These are phyloP conservation scores for Trypanosoma conorhini DNA, from an alignment of 208 protist species.

Conservation along the genomic window DNA sequence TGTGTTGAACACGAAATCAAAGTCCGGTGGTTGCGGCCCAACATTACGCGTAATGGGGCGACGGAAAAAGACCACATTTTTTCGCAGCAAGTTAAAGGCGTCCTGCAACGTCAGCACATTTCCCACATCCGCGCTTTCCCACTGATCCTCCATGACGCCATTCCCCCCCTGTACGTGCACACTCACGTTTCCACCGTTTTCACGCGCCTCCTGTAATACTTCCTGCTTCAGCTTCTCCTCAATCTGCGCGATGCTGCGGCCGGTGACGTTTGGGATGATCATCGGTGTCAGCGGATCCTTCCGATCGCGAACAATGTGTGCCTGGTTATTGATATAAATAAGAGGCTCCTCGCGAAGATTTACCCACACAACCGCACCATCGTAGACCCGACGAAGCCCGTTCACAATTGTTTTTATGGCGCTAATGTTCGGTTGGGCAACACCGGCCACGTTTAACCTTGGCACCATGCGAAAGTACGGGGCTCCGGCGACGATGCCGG, in stretches of 20 bases:
- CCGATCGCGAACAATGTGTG: slow-evolving; percentile 85
- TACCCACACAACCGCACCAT: slow-evolving; percentile 77
- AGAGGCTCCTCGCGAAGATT: slow-evolving; percentile 89
- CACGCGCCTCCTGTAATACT: slow-evolving; percentile 77
- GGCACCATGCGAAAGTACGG: slow-evolving; percentile 89
- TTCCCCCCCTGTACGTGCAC: slow-evolving; percentile 64
- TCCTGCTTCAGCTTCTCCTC: slow-evolving; percentile 87
- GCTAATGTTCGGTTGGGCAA: slow-evolving; percentile 77
- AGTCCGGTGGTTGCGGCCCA: slow-evolving; percentile 75
- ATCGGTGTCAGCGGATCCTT: slow-evolving; percentile 71
- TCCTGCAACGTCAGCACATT: slow-evolving; percentile 67
- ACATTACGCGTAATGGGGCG: slow-evolving; percentile 83
- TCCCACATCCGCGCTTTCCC: slow-evolving; percentile 66
- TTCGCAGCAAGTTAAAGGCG: slow-evolving; percentile 52
- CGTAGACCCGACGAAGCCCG: slow-evolving; percentile 66
- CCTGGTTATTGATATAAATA: slow-evolving; percentile 85
- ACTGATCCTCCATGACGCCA: slow-evolving; percentile 84
- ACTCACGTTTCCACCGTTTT: slow-evolving; percentile 87
- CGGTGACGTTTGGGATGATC: slow-evolving; percentile 84
- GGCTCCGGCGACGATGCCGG: slow-evolving; percentile 79
- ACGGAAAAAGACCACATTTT: slow-evolving; percentile 68
- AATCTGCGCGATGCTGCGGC: slow-evolving; percentile 67
- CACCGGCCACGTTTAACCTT: slow-evolving; percentile 82
- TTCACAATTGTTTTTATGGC: slow-evolving; percentile 79
- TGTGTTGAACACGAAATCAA: slow-evolving; percentile 84